Evolutionary conservation across 306 rosid genomes (phyloP), one percentile per base, ranked within the genome.

Genomic region (Acmispon strigosus): DNA sequence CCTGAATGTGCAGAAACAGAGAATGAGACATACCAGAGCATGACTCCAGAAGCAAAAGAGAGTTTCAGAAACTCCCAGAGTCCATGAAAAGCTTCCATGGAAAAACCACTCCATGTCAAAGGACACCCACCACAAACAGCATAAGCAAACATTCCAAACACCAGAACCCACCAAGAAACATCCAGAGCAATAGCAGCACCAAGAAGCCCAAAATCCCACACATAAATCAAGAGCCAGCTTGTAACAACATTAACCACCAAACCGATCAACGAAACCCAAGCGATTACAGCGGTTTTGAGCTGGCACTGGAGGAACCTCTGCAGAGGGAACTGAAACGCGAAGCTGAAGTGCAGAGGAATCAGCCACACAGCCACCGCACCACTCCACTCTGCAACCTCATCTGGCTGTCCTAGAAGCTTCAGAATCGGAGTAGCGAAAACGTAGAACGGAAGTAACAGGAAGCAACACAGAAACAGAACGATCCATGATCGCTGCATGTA

Each of bases 291-390:
- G 4, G 82, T 84, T 68, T 89, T 89, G 0, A 87, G 85, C 75
- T 92, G 97, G 72, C 83, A 61, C 78, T 92, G 97, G n/a, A 92
- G 76, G 49, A 89, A 92, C 68, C 90, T 64, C 14, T 84, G 87
- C 29, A 87, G 13, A 7, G 94, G 96, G 60, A 92, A 92, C 85
- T 87, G 87, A 57, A 91, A 91, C 0, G 87, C 97, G 7, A 89
- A 87, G 71, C 96, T 89, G 72, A 92, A 82, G 71, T 92, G 97
- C n/a, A 92, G 69, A 0, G 96, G 97, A 45, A 89, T 85, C 3
- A 89, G 75, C 90, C 92, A 86, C 7, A 83, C 0, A 1, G 97
- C 96, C 66, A 89, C 90, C 13, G 62, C 9, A 48, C 96, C 8
- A 73, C 75, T 41, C 72, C 85, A 66, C 7, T 84, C 95, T 0